phyloP scores from a whole-genome alignment of 441 rosid species.

The Gossypium laxum region DNA sequence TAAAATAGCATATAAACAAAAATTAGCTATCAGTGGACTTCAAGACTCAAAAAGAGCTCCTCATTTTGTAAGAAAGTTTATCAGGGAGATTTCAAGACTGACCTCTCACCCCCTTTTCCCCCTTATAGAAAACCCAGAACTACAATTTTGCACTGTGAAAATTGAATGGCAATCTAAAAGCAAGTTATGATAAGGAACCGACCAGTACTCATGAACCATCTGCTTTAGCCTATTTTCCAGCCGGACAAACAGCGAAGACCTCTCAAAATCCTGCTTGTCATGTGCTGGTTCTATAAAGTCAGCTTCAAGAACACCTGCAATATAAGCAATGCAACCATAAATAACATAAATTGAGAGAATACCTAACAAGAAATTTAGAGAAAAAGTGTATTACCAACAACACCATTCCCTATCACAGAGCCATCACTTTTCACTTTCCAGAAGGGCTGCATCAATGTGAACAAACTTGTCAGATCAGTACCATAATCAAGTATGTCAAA shows the following conservation, averaged over 20 bases:
- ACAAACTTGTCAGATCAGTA: slow-evolving; percentile 14
- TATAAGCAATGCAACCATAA: slow-evolving; percentile 13
- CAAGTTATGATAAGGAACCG: slow-evolving; percentile 20
- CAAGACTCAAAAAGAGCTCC: not conserved
- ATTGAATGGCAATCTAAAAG: not conserved
- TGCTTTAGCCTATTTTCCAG: slow-evolving; percentile 65
- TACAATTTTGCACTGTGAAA: not conserved
- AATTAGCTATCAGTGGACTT: not conserved
- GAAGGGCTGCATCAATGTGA: slow-evolving; percentile 56
- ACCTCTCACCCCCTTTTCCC: not conserved
- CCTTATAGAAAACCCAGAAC: not conserved
- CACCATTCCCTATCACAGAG: slow-evolving; percentile 50
- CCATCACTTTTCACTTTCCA: slow-evolving; percentile 67
- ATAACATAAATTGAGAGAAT: slow-evolving; percentile 13
- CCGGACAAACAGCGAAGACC: slow-evolving; percentile 64
- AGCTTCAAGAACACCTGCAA: slow-evolving; percentile 82
- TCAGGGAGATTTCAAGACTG: not conserved
- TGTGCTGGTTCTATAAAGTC: slow-evolving; percentile 96
- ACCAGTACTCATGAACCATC: slow-evolving; percentile 63
- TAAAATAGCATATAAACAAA: not conserved
- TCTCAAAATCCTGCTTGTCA: slow-evolving; percentile 94
- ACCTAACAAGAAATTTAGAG: slow-evolving; percentile 11
- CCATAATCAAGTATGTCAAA: slow-evolving; percentile 9
- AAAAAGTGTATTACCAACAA: slow-evolving; percentile 52
- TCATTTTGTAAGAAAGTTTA: not conserved